A percentile compares a stretch with the other conserved stretches of the same genome.
These are phyloP conservation scores for Colletotrichum truncatum DNA, from an alignment of 2,329 filamentous ascomycete genomes.

Conservation along the genomic window DNA sequence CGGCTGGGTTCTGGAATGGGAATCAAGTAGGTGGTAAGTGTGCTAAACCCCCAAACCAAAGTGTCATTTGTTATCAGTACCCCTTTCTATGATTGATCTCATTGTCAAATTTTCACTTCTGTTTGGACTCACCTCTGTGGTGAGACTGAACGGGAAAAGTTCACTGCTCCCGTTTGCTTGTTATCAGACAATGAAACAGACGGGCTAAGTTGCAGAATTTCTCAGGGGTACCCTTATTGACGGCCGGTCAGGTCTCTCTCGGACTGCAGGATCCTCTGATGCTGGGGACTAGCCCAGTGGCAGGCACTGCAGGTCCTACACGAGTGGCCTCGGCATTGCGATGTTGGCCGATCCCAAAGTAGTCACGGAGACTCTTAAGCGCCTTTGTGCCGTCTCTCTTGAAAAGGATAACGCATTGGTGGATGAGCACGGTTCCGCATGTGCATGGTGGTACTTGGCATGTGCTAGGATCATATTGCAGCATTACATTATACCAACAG, in stretches of 20 bases:
- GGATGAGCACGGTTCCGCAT: background rate
- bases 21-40: slow-evolving; percentile 76
- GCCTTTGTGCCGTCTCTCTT: background rate
- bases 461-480: background rate
- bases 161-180: slow-evolving; percentile 25
- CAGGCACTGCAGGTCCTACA: background rate
- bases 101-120: background rate
- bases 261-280: slow-evolving; percentile 33
- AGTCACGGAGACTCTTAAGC: background rate
- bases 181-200: slow-evolving; percentile 31
- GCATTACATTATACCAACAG: slow-evolving; percentile 22
- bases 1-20: slow-evolving; percentile 79
- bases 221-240: slow-evolving; percentile 30
- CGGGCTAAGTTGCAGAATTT: slow-evolving; percentile 31
- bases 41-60: background rate
- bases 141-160: background rate
- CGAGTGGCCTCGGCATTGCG: background rate
- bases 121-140: background rate
- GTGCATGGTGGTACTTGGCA: slow-evolving; percentile 20
- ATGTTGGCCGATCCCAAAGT: background rate
- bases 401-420: background rate
- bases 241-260: slow-evolving; percentile 33
- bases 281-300: slow-evolving; percentile 24
- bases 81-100: background rate
- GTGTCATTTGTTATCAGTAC: background rate